A percentile compares a stretch with the other conserved stretches of the same genome.
These are phyloP conservation scores for Platanus orientalis DNA, from an alignment of 164 flowering plant genomes.

Conservation along the genomic window DNA sequence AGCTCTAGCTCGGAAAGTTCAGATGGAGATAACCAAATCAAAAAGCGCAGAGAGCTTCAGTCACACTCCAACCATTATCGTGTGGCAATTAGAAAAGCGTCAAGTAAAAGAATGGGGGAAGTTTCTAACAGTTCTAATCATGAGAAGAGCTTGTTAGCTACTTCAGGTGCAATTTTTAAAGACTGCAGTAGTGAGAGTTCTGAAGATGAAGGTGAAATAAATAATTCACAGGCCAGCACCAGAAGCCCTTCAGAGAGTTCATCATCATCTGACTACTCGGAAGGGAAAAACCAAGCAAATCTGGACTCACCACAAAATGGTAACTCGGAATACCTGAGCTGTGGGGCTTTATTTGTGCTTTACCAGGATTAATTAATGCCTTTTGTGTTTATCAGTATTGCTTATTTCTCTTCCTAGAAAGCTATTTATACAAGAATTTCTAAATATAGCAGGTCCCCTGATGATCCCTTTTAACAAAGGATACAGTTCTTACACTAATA, in stretches of 20 bases:
- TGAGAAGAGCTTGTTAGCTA: constrained; percentile 35
- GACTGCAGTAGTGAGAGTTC: constrained; percentile 43
- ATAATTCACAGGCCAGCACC: constrained; percentile 42
- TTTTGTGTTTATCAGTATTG: too few species aligned
- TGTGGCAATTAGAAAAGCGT: constrained; percentile 16
- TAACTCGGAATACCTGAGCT: too few species aligned
- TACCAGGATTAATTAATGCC: too few species aligned
- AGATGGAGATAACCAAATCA: constrained; percentile 5
- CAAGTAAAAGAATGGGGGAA: constrained; percentile 19
- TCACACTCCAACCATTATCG: constrained; percentile 9
- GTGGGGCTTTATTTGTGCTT: too few species aligned
- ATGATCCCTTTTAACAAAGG: too few species aligned
- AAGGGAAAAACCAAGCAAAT: constrained; percentile 29
- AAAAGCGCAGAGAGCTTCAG: constrained; percentile 10
- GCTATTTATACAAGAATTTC: too few species aligned
- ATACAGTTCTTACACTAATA: too few species aligned
- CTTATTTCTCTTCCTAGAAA: too few species aligned
- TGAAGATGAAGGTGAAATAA: constrained; percentile 29
- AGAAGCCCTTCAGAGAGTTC: constrained; percentile 43
- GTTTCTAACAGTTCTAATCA: constrained; percentile 21
- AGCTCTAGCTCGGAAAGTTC: constrained; percentile 19
- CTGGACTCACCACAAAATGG: constrained; percentile 30
- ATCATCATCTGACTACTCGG: constrained; percentile 46
- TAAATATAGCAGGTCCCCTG: too few species aligned
- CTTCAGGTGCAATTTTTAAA: constrained; percentile 32